These are phyloP conservation scores for Penicillium sp. DNA, from an alignment of 2,329 filamentous ascomycete species.

Conservation along the genomic window DNA sequence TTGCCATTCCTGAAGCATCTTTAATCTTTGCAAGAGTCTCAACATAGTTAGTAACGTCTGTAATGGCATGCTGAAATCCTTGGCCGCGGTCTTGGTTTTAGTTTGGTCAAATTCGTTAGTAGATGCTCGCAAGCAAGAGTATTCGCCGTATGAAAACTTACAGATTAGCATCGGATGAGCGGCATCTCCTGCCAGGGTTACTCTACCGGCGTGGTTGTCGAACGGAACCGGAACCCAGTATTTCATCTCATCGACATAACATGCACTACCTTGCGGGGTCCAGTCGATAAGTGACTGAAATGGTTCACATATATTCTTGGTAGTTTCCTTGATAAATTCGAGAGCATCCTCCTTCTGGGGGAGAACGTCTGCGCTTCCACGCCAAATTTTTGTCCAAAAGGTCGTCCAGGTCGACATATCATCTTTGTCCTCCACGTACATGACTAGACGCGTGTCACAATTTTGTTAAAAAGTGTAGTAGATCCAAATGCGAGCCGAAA, in stretches of 20 bases:
- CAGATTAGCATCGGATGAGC: slow-evolving; percentile 12
- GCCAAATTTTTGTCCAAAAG: slow-evolving; percentile 13
- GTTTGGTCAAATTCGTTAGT: neutral
- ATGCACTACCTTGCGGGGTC: slow-evolving; percentile 3
- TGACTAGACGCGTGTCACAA: neutral
- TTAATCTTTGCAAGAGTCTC: neutral
- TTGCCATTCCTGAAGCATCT: neutral
- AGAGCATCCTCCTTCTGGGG: neutral
- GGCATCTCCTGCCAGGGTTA: slow-evolving; percentile 6
- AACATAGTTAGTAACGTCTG: slow-evolving; percentile 9
- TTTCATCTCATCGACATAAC: slow-evolving; percentile 13
- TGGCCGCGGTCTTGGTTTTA: slow-evolving; percentile 5
- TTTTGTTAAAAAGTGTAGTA: neutral
- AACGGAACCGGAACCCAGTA: slow-evolving; percentile 10
- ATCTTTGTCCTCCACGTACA: slow-evolving; percentile 7
- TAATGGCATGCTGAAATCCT: slow-evolving; percentile 11
- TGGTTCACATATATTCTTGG: slow-evolving; percentile 7
- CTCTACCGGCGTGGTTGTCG: slow-evolving; percentile 8
- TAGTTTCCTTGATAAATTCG: slow-evolving; percentile 7
- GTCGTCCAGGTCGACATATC: slow-evolving; percentile 11
- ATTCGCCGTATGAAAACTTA: neutral
- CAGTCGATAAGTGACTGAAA: slow-evolving; percentile 9
- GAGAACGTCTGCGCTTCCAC: neutral
- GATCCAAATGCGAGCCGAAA: neutral
- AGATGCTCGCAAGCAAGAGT: neutral